Conservation (phyloP, 179 eudicot species). For the Camellia oleifera region DNA sequence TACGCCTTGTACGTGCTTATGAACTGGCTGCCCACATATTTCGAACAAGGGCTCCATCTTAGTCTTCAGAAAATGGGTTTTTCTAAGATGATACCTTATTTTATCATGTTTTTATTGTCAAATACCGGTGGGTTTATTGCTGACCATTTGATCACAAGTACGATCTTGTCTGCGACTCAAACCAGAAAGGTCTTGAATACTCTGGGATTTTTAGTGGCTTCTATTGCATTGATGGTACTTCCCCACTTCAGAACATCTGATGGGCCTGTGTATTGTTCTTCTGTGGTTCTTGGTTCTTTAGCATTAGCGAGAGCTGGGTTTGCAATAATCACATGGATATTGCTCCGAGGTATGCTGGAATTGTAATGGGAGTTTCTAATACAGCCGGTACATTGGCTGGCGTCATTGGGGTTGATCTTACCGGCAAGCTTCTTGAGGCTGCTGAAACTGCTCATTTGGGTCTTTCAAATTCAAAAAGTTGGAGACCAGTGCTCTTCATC, state of each 20-base stretch:
- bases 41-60: constrained; percentile 77
- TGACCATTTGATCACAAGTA: constrained; percentile 72
- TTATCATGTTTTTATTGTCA: constrained; percentile 85
- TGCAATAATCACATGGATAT: constrained; percentile 97
- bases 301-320: constrained; percentile 98
- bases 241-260: constrained; percentile 67
- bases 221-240: constrained; percentile 67
- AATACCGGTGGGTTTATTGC: constrained; percentile 45
- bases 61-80: constrained; percentile 98
- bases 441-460: constrained; percentile 71
- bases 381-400: constrained; percentile 98
- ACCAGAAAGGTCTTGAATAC: constrained; percentile 84
- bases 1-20: constrained; percentile 87
- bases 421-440: constrained; percentile 93
- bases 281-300: constrained; percentile 90
- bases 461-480: constrained; percentile 76
- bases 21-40: constrained; percentile 98
- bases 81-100: constrained; percentile 93
- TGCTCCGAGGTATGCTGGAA: constrained; percentile 95
- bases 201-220: constrained; percentile 75
- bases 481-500: constrained; percentile 73
- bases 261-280: constrained; percentile 84
- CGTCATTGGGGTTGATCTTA: constrained; percentile 79
- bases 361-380: constrained; percentile 95
- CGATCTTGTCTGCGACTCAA: constrained; percentile 57